phyloP scores from a whole-genome alignment of 2,329 filamentous ascomycete genomes.

The Arthroderma uncinatum region DNA sequence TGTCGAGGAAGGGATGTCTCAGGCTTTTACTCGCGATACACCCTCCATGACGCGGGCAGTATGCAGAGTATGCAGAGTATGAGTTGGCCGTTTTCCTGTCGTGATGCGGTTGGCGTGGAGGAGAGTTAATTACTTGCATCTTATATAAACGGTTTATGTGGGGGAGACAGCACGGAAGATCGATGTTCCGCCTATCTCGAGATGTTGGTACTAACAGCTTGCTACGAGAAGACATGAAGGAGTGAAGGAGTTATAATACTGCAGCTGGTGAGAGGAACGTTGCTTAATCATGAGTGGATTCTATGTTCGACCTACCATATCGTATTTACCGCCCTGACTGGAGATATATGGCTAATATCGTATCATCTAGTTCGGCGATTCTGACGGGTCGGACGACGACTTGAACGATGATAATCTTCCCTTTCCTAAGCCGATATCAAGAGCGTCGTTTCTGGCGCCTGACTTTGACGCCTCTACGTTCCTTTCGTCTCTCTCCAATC shows the following conservation, averaged over 20 bases:
- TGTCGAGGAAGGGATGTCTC: neutral
- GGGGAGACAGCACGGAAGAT: neutral
- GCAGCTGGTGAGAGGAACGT: neutral
- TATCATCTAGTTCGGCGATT: constrained; percentile 31
- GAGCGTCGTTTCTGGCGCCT: constrained; percentile 66
- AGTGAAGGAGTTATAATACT: neutral
- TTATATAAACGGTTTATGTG: neutral
- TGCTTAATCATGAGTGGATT: constrained; percentile 13
- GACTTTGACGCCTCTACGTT: constrained; percentile 72
- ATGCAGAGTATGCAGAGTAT: constrained; percentile 17
- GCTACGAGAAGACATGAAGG: constrained; percentile 1
- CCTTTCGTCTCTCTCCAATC: constrained; percentile 68
- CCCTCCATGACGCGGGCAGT: constrained; percentile 8
- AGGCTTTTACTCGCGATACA: neutral
- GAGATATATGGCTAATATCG: neutral
- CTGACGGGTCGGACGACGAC: constrained; percentile 37
- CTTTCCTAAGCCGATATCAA: constrained; percentile 74
- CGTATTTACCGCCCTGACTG: neutral
- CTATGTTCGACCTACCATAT: constrained; percentile 9
- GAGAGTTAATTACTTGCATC: neutral
- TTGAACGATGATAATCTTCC: constrained; percentile 55
- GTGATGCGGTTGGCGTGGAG: neutral
- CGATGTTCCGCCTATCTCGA: neutral
- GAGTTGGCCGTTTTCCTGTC: constrained; percentile 14
- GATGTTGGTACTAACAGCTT: too few species aligned